These are phyloP conservation scores for Aureobasidium pullulans DNA, from an alignment of 2,329 filamentous ascomycete genomes.

Conservation along the genomic window DNA sequence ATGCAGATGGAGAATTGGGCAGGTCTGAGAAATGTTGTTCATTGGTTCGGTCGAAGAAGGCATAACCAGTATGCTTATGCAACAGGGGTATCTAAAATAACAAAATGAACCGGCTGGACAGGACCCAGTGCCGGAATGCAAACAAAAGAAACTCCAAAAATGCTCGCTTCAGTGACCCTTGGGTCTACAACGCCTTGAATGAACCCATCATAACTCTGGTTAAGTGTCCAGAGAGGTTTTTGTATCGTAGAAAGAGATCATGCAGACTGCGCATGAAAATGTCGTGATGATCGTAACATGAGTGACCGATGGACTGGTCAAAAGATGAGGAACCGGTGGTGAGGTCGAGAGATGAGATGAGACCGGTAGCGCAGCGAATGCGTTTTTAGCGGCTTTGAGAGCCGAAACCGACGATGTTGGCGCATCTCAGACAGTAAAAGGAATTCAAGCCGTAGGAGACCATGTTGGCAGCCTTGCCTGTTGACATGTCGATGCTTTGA, in stretches of 20 bases:
- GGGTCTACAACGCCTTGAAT: not conserved
- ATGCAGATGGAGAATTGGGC: not conserved
- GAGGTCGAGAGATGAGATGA: not conserved
- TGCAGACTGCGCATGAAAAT: slow-evolving; percentile 1
- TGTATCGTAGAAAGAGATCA: not conserved
- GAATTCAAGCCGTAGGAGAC: slow-evolving; percentile 30
- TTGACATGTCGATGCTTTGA: slow-evolving; percentile 26
- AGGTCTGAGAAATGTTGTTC: not conserved
- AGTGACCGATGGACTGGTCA: not conserved
- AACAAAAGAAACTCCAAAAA: slow-evolving; percentile 1
- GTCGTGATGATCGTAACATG: not conserved
- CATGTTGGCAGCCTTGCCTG: slow-evolving; percentile 30
- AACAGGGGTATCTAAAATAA: slow-evolving; percentile 12
- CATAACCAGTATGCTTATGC: slow-evolving; percentile 1
- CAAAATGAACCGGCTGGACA: not conserved
- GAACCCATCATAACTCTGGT: slow-evolving; percentile 1
- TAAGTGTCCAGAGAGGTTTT: not conserved
- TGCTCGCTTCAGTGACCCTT: not conserved
- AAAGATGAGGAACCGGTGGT: not conserved
- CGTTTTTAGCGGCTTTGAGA: slow-evolving; percentile 20
- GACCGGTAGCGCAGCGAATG: not conserved
- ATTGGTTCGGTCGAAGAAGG: not conserved
- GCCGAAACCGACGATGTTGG: slow-evolving; percentile 26
- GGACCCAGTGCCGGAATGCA: not conserved
- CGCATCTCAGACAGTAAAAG: slow-evolving; percentile 32